Base-by-base conservation (phyloP, 495 filamentous ascomycete species). In the Lichina pygmaea region DNA sequence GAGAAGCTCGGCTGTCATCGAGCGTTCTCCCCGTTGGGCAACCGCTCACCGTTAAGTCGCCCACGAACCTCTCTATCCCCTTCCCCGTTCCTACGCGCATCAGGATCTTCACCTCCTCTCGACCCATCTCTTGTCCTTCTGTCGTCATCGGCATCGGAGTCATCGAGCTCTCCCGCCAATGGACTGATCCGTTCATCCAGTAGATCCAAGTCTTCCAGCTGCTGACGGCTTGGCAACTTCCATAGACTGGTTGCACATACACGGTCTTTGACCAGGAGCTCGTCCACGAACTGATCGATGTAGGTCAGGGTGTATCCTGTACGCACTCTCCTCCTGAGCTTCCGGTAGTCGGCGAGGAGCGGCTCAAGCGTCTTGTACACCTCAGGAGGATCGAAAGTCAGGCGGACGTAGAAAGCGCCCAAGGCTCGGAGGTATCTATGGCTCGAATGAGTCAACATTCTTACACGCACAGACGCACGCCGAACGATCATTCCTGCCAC, bases 231-330 rank as follows among this genome's bases (percentile, higher is more conserved):
- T 8, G 85, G 79, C 62, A 99, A 66, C 65, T 92, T 91, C 76
- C 83, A 91, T 47, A 99, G 55, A 55, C 77, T 91, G 8, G 92
- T 94, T 41, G 75, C 85, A 51, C 86, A 95, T 1, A 92, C 75
- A 49, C 89, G 69, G 46, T 91, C 80, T 61, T 92, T 91, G 0
- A 74, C 81, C 46, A 99, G 62, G 46, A 99, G 61, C 49, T 91
- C 81, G 60, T 95, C 89, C 44, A 95, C 69, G 54, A 99, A 95
- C 55, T 82, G 76, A 61, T 99, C 89, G 66, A 99, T 71, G 55
- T 70, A 79, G 38, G 81, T 85, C 41, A 95, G 57, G 16, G 60
- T 66, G 43, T 66, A 75, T 4, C 84, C 81, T 41, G 73, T 75
- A 48, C 79, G 69, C 5, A 75, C 73, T 46, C 79, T 67, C 46